phyloP scores from a whole-genome alignment of 2,329 filamentous ascomycete genomes.

The Dothideomycetes sp. region DNA sequence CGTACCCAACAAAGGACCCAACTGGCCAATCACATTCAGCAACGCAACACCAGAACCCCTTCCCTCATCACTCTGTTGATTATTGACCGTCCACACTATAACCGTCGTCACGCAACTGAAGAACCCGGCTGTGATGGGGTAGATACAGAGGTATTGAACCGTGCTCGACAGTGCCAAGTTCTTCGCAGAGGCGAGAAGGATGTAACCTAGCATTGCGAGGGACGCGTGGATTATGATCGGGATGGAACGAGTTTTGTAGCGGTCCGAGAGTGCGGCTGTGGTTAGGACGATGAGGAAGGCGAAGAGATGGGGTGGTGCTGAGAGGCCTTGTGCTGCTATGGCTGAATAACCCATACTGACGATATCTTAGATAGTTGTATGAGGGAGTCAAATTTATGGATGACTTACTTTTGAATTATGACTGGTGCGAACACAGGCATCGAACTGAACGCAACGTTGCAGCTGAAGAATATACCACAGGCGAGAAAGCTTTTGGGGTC shows the following conservation, averaged over 20 bases:
- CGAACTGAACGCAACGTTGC: slow-evolving; percentile 80
- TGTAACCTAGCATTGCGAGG: slow-evolving; percentile 48
- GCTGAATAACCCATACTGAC: slow-evolving; percentile 59
- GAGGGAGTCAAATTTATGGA: neutral
- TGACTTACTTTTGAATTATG: slow-evolving; percentile 52
- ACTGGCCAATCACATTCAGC: slow-evolving; percentile 73
- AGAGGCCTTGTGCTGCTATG: slow-evolving; percentile 63
- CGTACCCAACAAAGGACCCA: slow-evolving; percentile 56
- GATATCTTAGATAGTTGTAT: slow-evolving; percentile 14
- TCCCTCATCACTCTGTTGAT: slow-evolving; percentile 59
- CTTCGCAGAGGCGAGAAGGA: slow-evolving; percentile 37
- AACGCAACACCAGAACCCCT: slow-evolving; percentile 72
- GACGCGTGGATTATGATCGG: slow-evolving; percentile 63
- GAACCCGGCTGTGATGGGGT: slow-evolving; percentile 70
- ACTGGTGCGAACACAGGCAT: slow-evolving; percentile 61
- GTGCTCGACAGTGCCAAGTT: slow-evolving; percentile 22
- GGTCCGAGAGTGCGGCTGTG: slow-evolving; percentile 66
- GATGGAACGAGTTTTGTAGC: slow-evolving; percentile 49
- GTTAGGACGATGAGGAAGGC: slow-evolving; percentile 63
- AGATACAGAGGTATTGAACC: slow-evolving; percentile 64
- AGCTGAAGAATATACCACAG: slow-evolving; percentile 74
- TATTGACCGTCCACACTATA: slow-evolving; percentile 84
- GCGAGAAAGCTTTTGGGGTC: slow-evolving; percentile 68
- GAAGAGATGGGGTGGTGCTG: slow-evolving; percentile 70
- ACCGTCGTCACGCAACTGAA: slow-evolving; percentile 77